A percentile compares a stretch with the other conserved stretches of the same genome.
Conservation (phyloP, 108 stramenopile species). For the Stephanodiscus triporus region DNA sequence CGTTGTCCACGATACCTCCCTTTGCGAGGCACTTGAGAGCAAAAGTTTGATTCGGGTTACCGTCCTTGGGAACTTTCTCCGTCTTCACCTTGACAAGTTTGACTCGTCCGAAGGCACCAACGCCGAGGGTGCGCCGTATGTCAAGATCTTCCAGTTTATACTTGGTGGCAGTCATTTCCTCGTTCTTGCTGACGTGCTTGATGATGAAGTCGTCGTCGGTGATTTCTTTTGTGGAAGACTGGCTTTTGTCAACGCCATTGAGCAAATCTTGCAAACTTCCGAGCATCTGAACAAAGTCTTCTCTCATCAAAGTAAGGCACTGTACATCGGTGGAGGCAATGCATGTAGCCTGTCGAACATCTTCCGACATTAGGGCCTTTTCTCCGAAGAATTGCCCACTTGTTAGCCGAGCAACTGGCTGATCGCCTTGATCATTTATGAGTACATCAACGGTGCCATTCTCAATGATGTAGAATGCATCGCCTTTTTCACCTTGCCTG, state of each 20-base stretch:
- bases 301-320: conserved; percentile 57
- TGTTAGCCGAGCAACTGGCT: conserved; percentile 61
- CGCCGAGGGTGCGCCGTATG: conserved; percentile 58
- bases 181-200: neutral
- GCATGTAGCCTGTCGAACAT: conserved; percentile 74
- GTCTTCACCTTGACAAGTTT: conserved; percentile 73
- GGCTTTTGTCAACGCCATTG: conserved; percentile 27
- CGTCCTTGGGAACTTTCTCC: conserved; percentile 39
- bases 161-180: conserved; percentile 14
- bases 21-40: conserved; percentile 84
- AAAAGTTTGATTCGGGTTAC: conserved; percentile 51
- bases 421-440: conserved; percentile 56
- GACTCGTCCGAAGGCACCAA: conserved; percentile 81
- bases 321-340: conserved; percentile 67
- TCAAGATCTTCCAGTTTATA: conserved; percentile 55
- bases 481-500: conserved; percentile 87
- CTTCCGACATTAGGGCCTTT: conserved; percentile 77
- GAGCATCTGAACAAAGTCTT: conserved; percentile 77
- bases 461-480: conserved; percentile 89
- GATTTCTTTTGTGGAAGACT: neutral
- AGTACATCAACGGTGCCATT: conserved; percentile 75
- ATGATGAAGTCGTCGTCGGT: neutral
- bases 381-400: conserved; percentile 91
- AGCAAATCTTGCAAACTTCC: conserved; percentile 73
- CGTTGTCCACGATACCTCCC: conserved; percentile 67